Percentiles rank a stretch among this genome's conserved stretches.
Conservation (phyloP, 2,329 filamentous ascomycete genomes). For the Penicillium sp. region DNA sequence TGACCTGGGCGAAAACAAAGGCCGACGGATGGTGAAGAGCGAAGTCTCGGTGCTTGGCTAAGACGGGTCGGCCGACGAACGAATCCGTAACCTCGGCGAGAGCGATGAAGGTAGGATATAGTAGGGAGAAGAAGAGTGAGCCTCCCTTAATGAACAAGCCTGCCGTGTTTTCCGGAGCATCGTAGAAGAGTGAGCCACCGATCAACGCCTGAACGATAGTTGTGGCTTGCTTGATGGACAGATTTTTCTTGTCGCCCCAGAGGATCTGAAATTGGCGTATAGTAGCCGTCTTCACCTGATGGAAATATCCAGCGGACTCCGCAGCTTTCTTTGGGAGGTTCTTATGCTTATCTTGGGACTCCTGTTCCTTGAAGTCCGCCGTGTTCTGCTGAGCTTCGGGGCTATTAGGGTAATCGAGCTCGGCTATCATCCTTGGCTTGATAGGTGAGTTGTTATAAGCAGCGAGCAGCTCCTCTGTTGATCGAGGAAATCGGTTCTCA, state of each 20-base stretch:
- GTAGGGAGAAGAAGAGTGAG: constrained; percentile 57
- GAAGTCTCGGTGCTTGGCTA: constrained; percentile 55
- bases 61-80: constrained; percentile 54
- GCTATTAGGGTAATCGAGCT: constrained; percentile 53
- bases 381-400: constrained; percentile 47
- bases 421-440: constrained; percentile 46
- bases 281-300: constrained; percentile 54
- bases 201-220: constrained; percentile 57
- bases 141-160: constrained; percentile 61
- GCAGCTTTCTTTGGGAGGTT: constrained; percentile 49
- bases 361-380: constrained; percentile 48
- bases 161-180: constrained; percentile 51
- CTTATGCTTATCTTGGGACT: constrained; percentile 50
- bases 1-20: constrained; percentile 40
- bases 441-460: constrained; percentile 51
- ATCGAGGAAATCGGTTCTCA: constrained; percentile 42
- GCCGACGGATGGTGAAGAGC: constrained; percentile 52
- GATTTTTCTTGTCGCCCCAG: constrained; percentile 58
- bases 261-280: constrained; percentile 60
- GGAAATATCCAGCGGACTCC: constrained; percentile 49
- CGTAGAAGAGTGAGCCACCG: constrained; percentile 62
- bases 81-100: constrained; percentile 63
- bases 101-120: constrained; percentile 57
- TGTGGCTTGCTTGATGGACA: constrained; percentile 56
- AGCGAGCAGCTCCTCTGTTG: constrained; percentile 38